Evolutionary conservation across 306 rosid species (phyloP).

Genomic region (Astragalus glycyphyllos): DNA sequence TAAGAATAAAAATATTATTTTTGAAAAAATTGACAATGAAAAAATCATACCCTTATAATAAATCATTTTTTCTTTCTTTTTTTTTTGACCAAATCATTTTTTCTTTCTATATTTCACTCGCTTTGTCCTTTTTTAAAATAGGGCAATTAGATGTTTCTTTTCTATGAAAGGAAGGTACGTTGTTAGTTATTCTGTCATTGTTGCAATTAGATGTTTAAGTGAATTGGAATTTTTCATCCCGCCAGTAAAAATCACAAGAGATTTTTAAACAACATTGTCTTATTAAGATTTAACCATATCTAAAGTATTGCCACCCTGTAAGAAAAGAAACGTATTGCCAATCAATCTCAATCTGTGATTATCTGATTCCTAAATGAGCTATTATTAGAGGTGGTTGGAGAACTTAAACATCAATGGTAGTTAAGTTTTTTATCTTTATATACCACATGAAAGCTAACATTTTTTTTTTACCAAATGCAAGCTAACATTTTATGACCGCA

Average conservation of each 20-base stretch:
- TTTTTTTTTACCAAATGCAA: constrained; percentile 10
- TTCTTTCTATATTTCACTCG: too few species aligned
- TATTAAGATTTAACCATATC: not conserved
- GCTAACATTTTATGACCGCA: constrained; percentile 20
- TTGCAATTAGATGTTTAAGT: not conserved
- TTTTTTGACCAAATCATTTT: too few species aligned
- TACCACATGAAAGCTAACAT: constrained; percentile 15
- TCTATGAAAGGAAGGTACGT: too few species aligned
- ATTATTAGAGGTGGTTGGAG: not conserved
- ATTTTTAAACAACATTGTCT: not conserved
- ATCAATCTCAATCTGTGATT: not conserved
- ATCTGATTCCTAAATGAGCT: constrained; percentile 11
- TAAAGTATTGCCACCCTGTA: not conserved
- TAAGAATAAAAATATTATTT: too few species aligned
- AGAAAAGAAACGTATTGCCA: not conserved
- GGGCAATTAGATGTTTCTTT: not conserved
- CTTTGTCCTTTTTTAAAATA: not conserved
- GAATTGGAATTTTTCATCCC: not conserved
- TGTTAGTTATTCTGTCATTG: constrained; percentile 15
- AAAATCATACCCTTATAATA: too few species aligned
- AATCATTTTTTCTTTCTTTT: too few species aligned
- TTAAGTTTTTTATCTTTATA: constrained; percentile 14
- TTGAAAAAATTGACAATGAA: too few species aligned
- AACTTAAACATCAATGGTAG: constrained; percentile 20
- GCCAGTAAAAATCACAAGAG: not conserved